Base-by-base conservation (phyloP, 345 rosid species). In the Gossypium thurberi region DNA sequence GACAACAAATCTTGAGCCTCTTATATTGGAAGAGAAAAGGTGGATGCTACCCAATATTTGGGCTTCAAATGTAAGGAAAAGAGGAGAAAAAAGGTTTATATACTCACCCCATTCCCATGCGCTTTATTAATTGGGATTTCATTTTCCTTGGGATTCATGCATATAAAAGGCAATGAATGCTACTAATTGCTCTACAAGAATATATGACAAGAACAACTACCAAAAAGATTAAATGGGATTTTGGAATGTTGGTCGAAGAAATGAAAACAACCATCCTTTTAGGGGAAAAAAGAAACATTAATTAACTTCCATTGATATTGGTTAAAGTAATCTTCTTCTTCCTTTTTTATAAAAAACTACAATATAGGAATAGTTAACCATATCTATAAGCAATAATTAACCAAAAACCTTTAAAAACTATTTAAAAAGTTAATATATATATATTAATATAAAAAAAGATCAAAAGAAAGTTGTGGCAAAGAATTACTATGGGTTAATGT, bases 201-300 rank as follows among this genome's bases (percentile, higher is more conserved):
- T 17, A 17, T 12, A 62, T 62, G 47, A 37, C 67, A 62, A 62
- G 13, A 53, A 46, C 55, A 65, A 46, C 47, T 55, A 23, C 42
- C 70, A 66, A 66, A 66, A 66, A 66, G 55, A 66, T 44, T 12
- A 51, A 21, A 23, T 47, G 33, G 18, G 56, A 67, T 47, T 48
- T 67, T 14, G 43, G 57, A 67, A 67, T 48, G 21, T 25, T 67
- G 23, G 8, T 9, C 14, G 20, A 47, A 23, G 21, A 14, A 66
- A 61, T 7, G 17, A 33, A 61, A 60, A 60, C 42, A 26, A 26
- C 64, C n/a, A 60, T 28, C 42, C 43, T 13, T 60, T 60, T 26
- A 26, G 18, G 56, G 56, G 12, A 11, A 8, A 55, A 55, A 55
- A 18, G 59, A 55, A 55, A 55, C 21, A 9, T 10, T 56, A 56